Evolutionary conservation across 1,139 yeast genomes (phyloP), one percentile per base, ranked within the genome.

Genomic region (Scheffersomyces illinoinensis): DNA sequence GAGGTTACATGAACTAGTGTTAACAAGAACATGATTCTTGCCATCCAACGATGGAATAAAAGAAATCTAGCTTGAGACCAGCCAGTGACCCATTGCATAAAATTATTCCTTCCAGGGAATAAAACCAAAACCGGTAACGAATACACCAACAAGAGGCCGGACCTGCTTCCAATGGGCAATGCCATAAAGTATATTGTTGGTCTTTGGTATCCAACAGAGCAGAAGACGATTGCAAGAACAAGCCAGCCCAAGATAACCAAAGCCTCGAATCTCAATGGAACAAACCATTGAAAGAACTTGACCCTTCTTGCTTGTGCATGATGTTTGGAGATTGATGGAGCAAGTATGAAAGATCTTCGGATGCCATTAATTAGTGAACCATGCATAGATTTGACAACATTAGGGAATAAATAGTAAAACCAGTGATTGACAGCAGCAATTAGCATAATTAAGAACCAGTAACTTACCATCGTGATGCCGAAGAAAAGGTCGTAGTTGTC

Each of bases 31-130:
- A 77, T 68, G 1, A 75, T 63, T 71, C 95, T 81, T 1, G 88
- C 85, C 5, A 85, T 68, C 89, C 91, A 87, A 66, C 88, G 85
- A 72, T 90, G 96, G 69, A 86, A 81, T 23, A 83, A 76, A 58
- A 87, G 76, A 68, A 89, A 88, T 53, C 90, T 81, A 2, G 87
- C 76, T 64, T 82, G 83, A 21, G 84, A 78, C 89, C 92, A 87
- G 53, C 92, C 90, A 3, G 92, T 86, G 52, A 86, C 55, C 78
- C 83, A 81, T 63, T 85, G 85, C 66, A 90, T 71, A 56, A 89
- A 73, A 69, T 89, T 90, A 70, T 90, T 90, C 74, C 91, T 78
- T 18, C 90, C 90, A 12, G 88, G 86, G 68, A 88, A 86, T 53
- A 87, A 70, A 21, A 86, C 51, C 62, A 58, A 60, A 56, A 58